Conservation (phyloP, 2,329 filamentous ascomycete species). For the Akanthomyces muscarius region DNA sequence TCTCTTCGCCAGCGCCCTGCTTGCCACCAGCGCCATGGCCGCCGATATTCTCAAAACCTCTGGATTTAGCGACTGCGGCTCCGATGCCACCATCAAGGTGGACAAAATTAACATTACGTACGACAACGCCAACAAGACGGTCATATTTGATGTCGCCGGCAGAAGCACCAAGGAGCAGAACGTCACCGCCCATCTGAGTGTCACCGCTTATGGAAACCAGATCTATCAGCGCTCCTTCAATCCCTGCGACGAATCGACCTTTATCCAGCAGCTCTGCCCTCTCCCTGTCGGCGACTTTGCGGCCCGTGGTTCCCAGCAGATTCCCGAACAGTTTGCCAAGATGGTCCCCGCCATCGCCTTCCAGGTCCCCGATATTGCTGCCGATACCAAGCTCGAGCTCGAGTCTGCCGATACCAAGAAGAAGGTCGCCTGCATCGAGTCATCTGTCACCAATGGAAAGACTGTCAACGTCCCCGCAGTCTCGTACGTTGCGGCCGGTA, state of each 20-base stretch:
- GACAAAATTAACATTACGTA: conserved; percentile 74
- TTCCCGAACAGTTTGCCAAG: conserved; percentile 66
- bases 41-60: conserved; percentile 72
- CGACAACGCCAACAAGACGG: conserved; percentile 66
- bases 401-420: conserved; percentile 54
- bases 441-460: conserved; percentile 82
- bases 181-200: conserved; percentile 69
- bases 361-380: conserved; percentile 83
- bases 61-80: conserved; percentile 70
- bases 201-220: conserved; percentile 78
- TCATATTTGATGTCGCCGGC: conserved; percentile 78
- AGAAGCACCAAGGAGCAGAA: conserved; percentile 71
- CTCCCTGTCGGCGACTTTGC: conserved; percentile 72
- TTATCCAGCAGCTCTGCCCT: conserved; percentile 75
- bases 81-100: conserved; percentile 57
- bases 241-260: conserved; percentile 67
- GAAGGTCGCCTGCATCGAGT: conserved; percentile 77
- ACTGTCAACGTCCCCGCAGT: conserved; percentile 71
- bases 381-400: conserved; percentile 75
- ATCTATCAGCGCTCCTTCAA: conserved; percentile 80
- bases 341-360: conserved; percentile 88
- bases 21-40: conserved; percentile 51
- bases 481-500: conserved; percentile 76
- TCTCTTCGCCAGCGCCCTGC: conserved; percentile 32
- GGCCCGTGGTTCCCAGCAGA: conserved; percentile 65